These are phyloP conservation scores for Backusella mclennaniae DNA, from an alignment of 192 early-diverging fungal species.

Conservation along the genomic window DNA sequence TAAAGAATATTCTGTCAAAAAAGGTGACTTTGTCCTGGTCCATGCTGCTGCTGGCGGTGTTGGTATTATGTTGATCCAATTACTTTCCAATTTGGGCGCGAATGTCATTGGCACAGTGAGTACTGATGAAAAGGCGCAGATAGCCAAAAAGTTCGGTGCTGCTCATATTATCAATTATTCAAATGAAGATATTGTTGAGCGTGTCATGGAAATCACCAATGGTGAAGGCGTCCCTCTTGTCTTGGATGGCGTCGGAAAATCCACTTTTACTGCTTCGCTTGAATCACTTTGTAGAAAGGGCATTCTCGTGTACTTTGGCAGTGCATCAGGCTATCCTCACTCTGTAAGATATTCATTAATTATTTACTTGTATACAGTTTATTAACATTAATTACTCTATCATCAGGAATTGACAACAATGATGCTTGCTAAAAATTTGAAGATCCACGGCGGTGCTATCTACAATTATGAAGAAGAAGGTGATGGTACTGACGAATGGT, in stretches of 20 bases:
- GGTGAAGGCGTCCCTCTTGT: slow-evolving; percentile 78
- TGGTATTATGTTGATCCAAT: slow-evolving; percentile 76
- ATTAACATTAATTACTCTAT: not conserved
- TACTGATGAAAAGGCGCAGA: slow-evolving; percentile 63
- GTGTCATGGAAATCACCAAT: slow-evolving; percentile 72
- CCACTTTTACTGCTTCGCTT: slow-evolving; percentile 77
- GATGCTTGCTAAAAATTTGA: slow-evolving; percentile 14
- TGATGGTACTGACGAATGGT: slow-evolving; percentile 64
- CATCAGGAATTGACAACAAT: not conserved
- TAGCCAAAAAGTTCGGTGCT: slow-evolving; percentile 61
- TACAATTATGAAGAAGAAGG: slow-evolving; percentile 65
- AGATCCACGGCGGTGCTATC: slow-evolving; percentile 35
- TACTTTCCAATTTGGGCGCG: slow-evolving; percentile 75
- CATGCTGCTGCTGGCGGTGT: slow-evolving; percentile 92
- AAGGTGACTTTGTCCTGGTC: slow-evolving; percentile 76
- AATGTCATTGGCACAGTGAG: slow-evolving; percentile 87
- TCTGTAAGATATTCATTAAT: slow-evolving; percentile 44
- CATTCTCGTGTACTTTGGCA: slow-evolving; percentile 83
- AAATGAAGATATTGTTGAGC: slow-evolving; percentile 58
- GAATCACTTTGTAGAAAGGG: slow-evolving; percentile 63
- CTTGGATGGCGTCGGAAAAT: slow-evolving; percentile 90
- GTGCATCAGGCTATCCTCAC: slow-evolving; percentile 78
- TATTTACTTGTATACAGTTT: not conserved
- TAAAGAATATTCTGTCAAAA: slow-evolving; percentile 68
- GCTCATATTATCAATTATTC: slow-evolving; percentile 76